Base-by-base conservation (phyloP, 2,329 filamentous ascomycete species). In the Fusarium mexicanum region DNA sequence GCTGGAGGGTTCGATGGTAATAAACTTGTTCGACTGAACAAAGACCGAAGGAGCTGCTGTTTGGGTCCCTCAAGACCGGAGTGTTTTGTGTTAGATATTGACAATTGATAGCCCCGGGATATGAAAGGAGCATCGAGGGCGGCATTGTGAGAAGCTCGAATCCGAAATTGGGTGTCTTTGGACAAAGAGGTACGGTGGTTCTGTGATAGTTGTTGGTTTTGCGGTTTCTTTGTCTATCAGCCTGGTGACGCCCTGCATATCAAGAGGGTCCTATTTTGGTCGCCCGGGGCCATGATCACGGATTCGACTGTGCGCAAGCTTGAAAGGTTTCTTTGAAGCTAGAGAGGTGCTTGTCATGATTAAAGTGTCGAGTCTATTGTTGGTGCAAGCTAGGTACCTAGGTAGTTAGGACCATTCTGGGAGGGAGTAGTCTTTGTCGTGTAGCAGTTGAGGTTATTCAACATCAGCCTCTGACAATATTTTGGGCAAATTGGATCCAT, bases 1-100 rank as follows among this genome's bases (percentile, higher is more conserved):
- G 24, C 50, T 31, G 61, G 60, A 58, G 37, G 43, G 26, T 66
- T 65, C 33, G 51, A 40, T 44, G 61, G 75, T 77, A 76, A 77
- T 77, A 77, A 75, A 44, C 69, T 67, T 68, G 69, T 67, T 57
- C 55, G 41, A 29, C 17, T 31, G 58, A 64, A 77, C 75, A 77
- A 77, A 77, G 75, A 35, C 68, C 18, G 31, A 31, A 50, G 35
- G 31, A 24, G 51, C 50, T 41, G 48, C 40, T 55, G 50, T 26
- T 33, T 22, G 22, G 47, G 44, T 22, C 43, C 26, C 35, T 50
- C 35, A 59, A 33, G 47, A 40, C n/a, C 29, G 7, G 31, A n/a
- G 22, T 46, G 38, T 51, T 61, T 41, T 71, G 55, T 50, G 35
- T 31, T 57, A 29, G 44, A 57, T 53, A 22, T 29, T 51, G 60